phyloP scores from a whole-genome alignment of 1,139 yeast genomes.

The Yamadazyma atlantica region DNA sequence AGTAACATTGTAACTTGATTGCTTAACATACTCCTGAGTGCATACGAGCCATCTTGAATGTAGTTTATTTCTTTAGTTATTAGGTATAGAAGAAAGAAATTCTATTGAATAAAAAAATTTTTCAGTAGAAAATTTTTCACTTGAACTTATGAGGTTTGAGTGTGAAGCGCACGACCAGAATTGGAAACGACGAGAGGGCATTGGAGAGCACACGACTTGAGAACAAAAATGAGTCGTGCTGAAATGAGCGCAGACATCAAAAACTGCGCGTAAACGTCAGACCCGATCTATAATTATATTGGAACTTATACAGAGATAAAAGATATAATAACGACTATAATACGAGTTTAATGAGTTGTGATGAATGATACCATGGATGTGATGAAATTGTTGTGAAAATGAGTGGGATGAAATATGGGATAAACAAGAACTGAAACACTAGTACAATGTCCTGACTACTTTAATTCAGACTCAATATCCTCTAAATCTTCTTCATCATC shows the following conservation, averaged over 20 bases:
- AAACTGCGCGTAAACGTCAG: conserved; percentile 1
- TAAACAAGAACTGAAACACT: too few relatives aligned
- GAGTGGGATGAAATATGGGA: too few relatives aligned
- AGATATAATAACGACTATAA: too few relatives aligned
- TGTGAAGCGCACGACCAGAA: background rate
- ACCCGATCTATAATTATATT: background rate
- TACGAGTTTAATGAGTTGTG: too few relatives aligned
- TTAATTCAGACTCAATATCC: conserved; percentile 32
- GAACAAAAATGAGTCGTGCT: too few relatives aligned
- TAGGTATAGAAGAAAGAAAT: conserved; percentile 9
- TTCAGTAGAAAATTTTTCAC: conserved; percentile 19
- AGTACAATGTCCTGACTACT: background rate
- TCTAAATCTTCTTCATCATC: conserved; percentile 66
- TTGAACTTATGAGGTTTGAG: conserved; percentile 6
- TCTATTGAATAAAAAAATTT: conserved; percentile 1
- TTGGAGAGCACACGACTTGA: too few relatives aligned
- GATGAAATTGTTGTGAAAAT: too few relatives aligned
- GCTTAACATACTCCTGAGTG: conserved; percentile 69
- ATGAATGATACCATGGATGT: too few relatives aligned
- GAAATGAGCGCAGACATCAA: too few relatives aligned
- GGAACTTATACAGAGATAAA: background rate
- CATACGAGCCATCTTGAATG: conserved; percentile 76
- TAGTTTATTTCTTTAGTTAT: conserved; percentile 22
- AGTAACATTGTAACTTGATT: background rate
- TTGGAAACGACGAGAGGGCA: too few relatives aligned